Evolutionary conservation across 805 yeast genomes (phyloP), one percentile per base, ranked within the genome.

Genomic region (Metschnikowia orientalis): DNA sequence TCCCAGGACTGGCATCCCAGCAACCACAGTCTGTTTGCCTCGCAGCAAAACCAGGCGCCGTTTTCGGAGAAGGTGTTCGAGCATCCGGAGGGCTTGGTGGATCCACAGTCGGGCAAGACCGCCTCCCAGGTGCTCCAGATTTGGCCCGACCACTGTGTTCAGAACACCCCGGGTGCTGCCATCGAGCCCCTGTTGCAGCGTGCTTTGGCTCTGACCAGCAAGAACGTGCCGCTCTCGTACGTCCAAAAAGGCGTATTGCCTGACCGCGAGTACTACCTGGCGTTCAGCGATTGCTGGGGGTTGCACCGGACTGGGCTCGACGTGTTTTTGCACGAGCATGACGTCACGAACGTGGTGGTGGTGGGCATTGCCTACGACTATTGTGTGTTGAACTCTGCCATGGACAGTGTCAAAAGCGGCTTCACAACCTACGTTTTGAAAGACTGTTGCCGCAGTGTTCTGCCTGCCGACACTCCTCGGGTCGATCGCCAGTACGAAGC

Each of bases 121-220:
- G 35, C 53, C 9, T 50, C 53, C 9, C 40, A 59, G 22, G 47
- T 40, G 4, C 78, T 77, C 42, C 67, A 70, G 0, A 66, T 87
- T 3, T 89, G 97, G 97, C 97, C 97, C 0, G 89, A 75, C 35
- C 97, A 89, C 53, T 89, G 97, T 56, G 74, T 89, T 10, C 89
- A 85, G 49, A 67, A 69, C 32, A 67, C 88, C 0, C 30, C 43
- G 4, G 97, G 97, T 1, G 71, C 89, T 0, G 66, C 70, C 22
- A 65, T 83, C 20, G 83, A 85, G 4, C 43, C 56, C 0, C 73
- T 63, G 40, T 64, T 87, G 33, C 45, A 57, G 31, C 51, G 54
- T 8, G 48, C 45, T 1, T 57, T 75, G 34, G 49, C 41, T 37
- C 46, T 47, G 20, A 48, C 67, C 26, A 60, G 62, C 37, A 39